Percentiles rank a stretch among this genome's conserved stretches.
Evolutionary conservation across 2,329 filamentous ascomycete species (phyloP).

Genomic region (Ciborinia camelliae): DNA sequence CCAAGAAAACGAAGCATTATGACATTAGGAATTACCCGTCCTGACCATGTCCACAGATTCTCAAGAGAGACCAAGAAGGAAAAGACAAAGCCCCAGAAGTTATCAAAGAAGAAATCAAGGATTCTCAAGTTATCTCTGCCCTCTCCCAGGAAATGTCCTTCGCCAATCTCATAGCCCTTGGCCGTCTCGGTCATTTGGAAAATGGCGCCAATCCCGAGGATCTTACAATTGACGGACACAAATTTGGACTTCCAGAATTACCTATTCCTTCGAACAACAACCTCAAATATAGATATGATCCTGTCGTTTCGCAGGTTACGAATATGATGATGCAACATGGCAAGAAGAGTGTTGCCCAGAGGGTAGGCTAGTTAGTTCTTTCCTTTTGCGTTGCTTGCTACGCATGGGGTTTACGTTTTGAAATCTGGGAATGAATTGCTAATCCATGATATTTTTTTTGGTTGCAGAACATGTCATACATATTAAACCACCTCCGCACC

Average conservation of each 20-base stretch:
- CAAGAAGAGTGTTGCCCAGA: conserved; percentile 85
- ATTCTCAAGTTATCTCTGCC: conserved; percentile 21
- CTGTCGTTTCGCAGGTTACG: conserved; percentile 80
- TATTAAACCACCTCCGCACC: conserved; percentile 82
- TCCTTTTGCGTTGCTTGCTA: conserved; percentile 26
- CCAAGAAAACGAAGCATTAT: conserved; percentile 20
- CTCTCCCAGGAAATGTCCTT: conserved; percentile 34
- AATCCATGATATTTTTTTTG: neutral
- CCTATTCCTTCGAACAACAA: conserved; percentile 60
- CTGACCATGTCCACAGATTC: conserved; percentile 47
- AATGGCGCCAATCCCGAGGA: conserved; percentile 31
- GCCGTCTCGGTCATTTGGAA: conserved; percentile 33
- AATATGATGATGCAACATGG: conserved; percentile 89
- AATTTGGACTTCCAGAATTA: conserved; percentile 69
- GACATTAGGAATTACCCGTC: conserved; percentile 23
- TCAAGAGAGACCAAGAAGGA: conserved; percentile 59
- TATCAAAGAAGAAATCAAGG: conserved; percentile 55
- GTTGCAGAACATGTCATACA: conserved; percentile 72
- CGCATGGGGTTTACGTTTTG: conserved; percentile 22
- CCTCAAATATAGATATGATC: conserved; percentile 80
- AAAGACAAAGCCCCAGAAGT: conserved; percentile 63
- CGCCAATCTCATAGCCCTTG: conserved; percentile 34
- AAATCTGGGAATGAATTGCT: neutral
- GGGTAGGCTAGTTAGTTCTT: conserved; percentile 50
- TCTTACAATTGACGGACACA: conserved; percentile 41